Evolutionary conservation across 148 eudicot species (phyloP), one percentile per base, ranked within the genome.

Genomic region (Rhododendron williamsianum): DNA sequence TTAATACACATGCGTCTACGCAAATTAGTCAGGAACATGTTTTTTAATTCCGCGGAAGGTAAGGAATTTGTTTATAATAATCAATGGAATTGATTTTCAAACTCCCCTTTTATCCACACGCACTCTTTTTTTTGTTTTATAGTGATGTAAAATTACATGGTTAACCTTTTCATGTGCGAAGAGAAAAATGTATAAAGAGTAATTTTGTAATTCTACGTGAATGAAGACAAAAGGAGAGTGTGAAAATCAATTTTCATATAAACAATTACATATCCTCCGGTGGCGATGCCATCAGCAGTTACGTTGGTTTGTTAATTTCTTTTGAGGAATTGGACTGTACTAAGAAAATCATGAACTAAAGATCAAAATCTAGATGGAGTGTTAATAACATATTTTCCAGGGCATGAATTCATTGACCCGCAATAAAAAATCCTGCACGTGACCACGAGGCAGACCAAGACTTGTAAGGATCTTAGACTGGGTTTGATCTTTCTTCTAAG

Each of bases 401-500:
- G 33, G 65, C 56, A 80, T 6, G 65, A 51, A 15, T 33, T 52
- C 45, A 7, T 52, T 52, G 82, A 80, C 67, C 54, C 63, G 58
- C 25, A 71, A 49, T 15, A 12, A 69, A 25, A 46, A 83, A 13
- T 3, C 33, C 12, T 69, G 38, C 71, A 71, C 45, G 33, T 46
- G 49, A 46, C 9, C 84, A 25, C 58, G 25, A 43, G 78, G 58
- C 52, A 43, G 71, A 72, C 77, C 79, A 51, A 85, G 72, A 80
- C 49, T 23, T 3, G 3, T 76, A 78, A 45, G 46, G 23, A 60
- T 84, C 23, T 21, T 41, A 4, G 25, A 4, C 76, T 3, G 18
- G 33, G 71, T 81, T 41, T 74, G 63, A 74, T 74, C 71, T 11
- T 84, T 84, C 85, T 78, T 84, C n/a, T 10, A 84, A 56, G 54